Conservation (phyloP, 2,329 filamentous ascomycete genomes). For the Amphichorda felina region DNA sequence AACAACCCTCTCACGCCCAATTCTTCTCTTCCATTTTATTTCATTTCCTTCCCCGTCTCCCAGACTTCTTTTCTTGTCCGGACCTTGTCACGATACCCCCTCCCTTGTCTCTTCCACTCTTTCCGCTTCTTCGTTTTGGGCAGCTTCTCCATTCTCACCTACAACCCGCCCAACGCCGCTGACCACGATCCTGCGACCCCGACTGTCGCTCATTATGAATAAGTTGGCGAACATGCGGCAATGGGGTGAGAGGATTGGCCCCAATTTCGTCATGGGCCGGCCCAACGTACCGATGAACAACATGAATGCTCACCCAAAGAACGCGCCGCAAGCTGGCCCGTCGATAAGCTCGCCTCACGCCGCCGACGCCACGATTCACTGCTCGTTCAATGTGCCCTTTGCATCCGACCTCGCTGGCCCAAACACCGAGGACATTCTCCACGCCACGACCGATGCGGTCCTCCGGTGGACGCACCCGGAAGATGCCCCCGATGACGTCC, state of each 20-base stretch:
- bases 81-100: slow-evolving; percentile 8
- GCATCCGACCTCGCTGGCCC: slow-evolving; percentile 85
- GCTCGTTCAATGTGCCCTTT: slow-evolving; percentile 96
- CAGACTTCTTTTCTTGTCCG: slow-evolving; percentile 7
- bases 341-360: slow-evolving; percentile 56
- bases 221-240: slow-evolving; percentile 62
- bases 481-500: slow-evolving; percentile 71
- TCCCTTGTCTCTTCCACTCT: slow-evolving; percentile 6
- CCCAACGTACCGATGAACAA: slow-evolving; percentile 35
- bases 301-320: slow-evolving; percentile 46
- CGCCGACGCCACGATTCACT: slow-evolving; percentile 70
- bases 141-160: slow-evolving; percentile 7
- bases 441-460: slow-evolving; percentile 79
- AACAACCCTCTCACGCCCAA: slow-evolving; percentile 1
- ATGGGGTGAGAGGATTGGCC: slow-evolving; percentile 58
- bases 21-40: slow-evolving; percentile 7
- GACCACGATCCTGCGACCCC: no score
- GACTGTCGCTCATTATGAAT: slow-evolving; percentile 42
- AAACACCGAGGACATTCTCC: slow-evolving; percentile 87
- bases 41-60: slow-evolving; percentile 3
- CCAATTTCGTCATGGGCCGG: slow-evolving; percentile 54
- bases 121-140: slow-evolving; percentile 1
- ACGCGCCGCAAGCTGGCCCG: slow-evolving; percentile 35
- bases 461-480: slow-evolving; percentile 89
- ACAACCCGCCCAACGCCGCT: no score